A percentile compares a stretch with the other conserved stretches of the same genome.
These are phyloP conservation scores for Penicillium oxalicum DNA, from an alignment of 2,329 filamentous ascomycete genomes.

Conservation along the genomic window DNA sequence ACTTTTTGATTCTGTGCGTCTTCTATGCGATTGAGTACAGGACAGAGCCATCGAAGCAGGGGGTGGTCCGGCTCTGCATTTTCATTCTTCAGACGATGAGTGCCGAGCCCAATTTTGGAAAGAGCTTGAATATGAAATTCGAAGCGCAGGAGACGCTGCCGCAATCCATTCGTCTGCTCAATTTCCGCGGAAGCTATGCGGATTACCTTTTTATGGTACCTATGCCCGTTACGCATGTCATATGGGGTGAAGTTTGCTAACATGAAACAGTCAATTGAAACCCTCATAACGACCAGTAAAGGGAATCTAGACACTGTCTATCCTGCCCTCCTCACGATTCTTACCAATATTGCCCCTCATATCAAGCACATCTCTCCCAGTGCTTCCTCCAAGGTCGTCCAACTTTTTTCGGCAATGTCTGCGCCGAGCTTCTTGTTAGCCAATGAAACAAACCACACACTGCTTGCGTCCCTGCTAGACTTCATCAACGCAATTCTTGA, in stretches of 20 bases:
- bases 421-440: constrained; percentile 85
- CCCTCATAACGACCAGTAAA: constrained; percentile 83
- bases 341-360: constrained; percentile 88
- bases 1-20: constrained; percentile 82
- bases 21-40: constrained; percentile 93
- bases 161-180: constrained; percentile 68
- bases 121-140: constrained; percentile 83
- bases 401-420: constrained; percentile 87
- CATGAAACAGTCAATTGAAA: constrained; percentile 69
- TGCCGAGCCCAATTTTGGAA: constrained; percentile 83
- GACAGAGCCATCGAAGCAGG: constrained; percentile 78
- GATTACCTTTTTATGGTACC: constrained; percentile 82
- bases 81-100: constrained; percentile 93
- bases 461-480: constrained; percentile 76
- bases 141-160: constrained; percentile 85
- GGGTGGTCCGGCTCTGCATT: constrained; percentile 93
- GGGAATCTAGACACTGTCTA: constrained; percentile 87
- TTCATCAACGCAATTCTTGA: constrained; percentile 86
- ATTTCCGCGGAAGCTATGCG: constrained; percentile 84
- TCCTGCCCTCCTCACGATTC: constrained; percentile 80
- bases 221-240: constrained; percentile 2
- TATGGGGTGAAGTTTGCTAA: constrained; percentile 19
- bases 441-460: constrained; percentile 81
- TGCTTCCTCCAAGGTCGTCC: constrained; percentile 74
- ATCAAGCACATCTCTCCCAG: constrained; percentile 68